Base-by-base conservation (phyloP, 805 yeast species). In the Cyberlindnera petersonii region DNA sequence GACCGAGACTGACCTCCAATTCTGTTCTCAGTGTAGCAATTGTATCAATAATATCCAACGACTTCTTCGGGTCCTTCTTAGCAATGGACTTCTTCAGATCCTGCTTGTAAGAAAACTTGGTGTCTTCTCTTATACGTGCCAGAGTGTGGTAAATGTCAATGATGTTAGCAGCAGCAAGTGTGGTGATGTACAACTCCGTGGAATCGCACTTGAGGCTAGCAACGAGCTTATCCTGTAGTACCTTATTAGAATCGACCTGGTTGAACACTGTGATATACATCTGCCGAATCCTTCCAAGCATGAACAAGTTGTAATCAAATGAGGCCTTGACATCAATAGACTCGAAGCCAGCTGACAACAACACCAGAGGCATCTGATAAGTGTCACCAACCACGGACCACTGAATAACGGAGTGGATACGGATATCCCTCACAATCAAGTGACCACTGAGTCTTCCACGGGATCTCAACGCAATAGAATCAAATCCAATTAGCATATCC, bases 291-390 rank as follows among this genome's bases (percentile, higher is more conserved):
- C 70, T 68, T 3, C 79, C 75, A 32, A 91, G 73, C 24, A 86
- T 72, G 58, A 93, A 88, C 14, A 86, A 76, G 55, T 91, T 96
- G 57, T 79, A 87, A 56, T 93, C 98, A 51, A 91, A 78, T 0
- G 88, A 79, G 5, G 80, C 63, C 52, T 82, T 83, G 3, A 75
- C 51, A 20, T 79, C 77, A 16, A 86, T 50, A 4, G 68, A 63
- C 2, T 66, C 77, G 23, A 87, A 56, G 0, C 82, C 79, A 4
- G 77, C 65, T 0, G 82, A 69, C 3, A 83, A 55, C 17, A 79
- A 69, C 3, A 91, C 80, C 42, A 85, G 58, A 0, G 98, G 97
- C 9, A 82, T 64, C 29, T 67, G 75, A 21, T 70, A 60, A 5
- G 64, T 54, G 4, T 64, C 62, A 14, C 70, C 69, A 7, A 61